These are phyloP conservation scores for Aristolochia contorta DNA, from an alignment of 164 flowering plant species.

Conservation along the genomic window DNA sequence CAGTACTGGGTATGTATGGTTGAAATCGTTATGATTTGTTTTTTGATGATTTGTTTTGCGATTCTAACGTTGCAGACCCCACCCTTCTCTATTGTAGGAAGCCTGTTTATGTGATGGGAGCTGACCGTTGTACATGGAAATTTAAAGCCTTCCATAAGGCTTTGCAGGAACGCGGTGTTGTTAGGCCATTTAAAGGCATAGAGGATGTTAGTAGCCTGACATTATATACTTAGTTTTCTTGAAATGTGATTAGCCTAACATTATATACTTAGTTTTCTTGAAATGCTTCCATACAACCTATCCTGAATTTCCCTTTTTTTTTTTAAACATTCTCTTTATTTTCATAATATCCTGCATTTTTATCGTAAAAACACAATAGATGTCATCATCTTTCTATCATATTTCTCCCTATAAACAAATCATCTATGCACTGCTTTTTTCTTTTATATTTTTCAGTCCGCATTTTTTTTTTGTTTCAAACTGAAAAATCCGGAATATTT, in stretches of 20 bases:
- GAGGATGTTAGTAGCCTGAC: constrained; percentile 76
- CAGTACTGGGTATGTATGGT: constrained; percentile 79
- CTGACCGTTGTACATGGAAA: constrained; percentile 87
- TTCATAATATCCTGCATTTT: no score
- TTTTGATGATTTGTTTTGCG: background rate
- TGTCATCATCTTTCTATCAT: no score
- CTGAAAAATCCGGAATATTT: no score
- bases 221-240: background rate
- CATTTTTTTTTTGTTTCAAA: no score
- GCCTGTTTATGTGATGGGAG: constrained; percentile 90
- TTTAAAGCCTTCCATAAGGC: constrained; percentile 67
- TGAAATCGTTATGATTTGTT: background rate
- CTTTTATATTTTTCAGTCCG: no score
- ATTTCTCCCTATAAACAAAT: no score
- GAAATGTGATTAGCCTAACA: constrained; percentile 3
- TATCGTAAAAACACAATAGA: no score
- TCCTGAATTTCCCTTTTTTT: no score
- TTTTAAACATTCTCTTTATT: no score
- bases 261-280: background rate
- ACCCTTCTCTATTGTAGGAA: constrained; percentile 37
- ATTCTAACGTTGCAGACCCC: background rate
- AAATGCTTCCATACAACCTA: background rate
- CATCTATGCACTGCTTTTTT: no score
- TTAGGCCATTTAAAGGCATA: constrained; percentile 69
- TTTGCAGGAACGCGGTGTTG: constrained; percentile 71